Percentiles rank a stretch among this genome's conserved stretches.
phyloP scores from a whole-genome alignment of 257 asterid species.

The Jacaranda mimosifolia region DNA sequence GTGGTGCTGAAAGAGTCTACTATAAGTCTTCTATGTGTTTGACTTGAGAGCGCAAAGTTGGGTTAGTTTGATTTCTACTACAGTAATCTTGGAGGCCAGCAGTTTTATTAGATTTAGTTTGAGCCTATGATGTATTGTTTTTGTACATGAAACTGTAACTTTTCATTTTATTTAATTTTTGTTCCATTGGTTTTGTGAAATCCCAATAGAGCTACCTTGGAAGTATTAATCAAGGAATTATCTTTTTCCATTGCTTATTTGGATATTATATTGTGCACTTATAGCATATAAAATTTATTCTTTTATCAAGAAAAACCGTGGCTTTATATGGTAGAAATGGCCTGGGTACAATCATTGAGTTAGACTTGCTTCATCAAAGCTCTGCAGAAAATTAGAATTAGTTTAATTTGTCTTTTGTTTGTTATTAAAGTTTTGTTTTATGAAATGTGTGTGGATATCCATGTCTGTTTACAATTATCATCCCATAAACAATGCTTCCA shows the following conservation, averaged over 20 bases:
- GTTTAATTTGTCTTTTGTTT: background rate
- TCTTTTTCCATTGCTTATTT: conserved; percentile 18
- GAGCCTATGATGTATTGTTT: conserved; percentile 1
- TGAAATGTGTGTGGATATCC: conserved; percentile 10
- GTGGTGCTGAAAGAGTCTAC: conserved; percentile 16
- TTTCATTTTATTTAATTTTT: background rate
- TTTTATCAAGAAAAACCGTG: conserved; percentile 85
- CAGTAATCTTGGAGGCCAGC: background rate
- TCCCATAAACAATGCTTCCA: conserved; percentile 19
- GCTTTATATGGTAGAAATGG: conserved; percentile 87
- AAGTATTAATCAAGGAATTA: background rate
- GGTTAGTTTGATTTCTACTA: conserved; percentile 12
- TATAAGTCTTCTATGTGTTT: conserved; percentile 10
- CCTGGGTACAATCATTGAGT: conserved; percentile 80
- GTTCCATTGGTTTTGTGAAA: conserved; percentile 1
- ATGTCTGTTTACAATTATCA: background rate
- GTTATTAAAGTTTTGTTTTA: background rate
- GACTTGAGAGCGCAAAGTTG: conserved; percentile 10
- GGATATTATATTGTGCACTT: conserved; percentile 28
- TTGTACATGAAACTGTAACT: background rate
- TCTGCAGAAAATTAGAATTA: conserved; percentile 21
- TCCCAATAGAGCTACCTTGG: conserved; percentile 12
- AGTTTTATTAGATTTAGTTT: conserved; percentile 22
- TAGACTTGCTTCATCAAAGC: conserved; percentile 26
- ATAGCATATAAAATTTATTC: conserved; percentile 17